These are phyloP conservation scores for Oryza officinalis DNA, from an alignment of 176 grass and related monocot species.

Conservation along the genomic window DNA sequence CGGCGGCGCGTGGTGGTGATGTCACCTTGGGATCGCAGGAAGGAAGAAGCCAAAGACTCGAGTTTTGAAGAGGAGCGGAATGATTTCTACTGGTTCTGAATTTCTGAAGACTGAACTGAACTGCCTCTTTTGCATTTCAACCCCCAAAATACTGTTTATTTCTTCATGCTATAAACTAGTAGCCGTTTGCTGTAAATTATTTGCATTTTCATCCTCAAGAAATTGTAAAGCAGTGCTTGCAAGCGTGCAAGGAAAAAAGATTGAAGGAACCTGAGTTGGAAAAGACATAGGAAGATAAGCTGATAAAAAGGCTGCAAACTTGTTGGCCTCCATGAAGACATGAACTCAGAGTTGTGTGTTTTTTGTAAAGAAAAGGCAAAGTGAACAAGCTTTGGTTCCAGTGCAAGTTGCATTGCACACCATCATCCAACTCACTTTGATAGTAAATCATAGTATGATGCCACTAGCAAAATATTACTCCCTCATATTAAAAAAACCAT, in stretches of 20 bases:
- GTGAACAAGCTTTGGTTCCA: neutral
- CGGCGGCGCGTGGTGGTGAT: constrained; percentile 7
- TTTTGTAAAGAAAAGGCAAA: neutral
- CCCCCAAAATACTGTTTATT: neutral
- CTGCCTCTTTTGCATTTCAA: neutral
- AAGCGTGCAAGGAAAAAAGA: constrained; percentile 10
- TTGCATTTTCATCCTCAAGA: neutral
- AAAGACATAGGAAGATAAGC: constrained; percentile 4
- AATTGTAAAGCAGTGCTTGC: neutral
- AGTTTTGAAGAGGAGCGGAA: constrained; percentile 30
- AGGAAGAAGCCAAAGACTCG: neutral
- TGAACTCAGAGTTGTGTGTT: neutral
- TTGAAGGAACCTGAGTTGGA: neutral
- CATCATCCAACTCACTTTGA: constrained; percentile 16
- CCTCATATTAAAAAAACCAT: neutral
- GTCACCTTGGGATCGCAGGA: constrained; percentile 44
- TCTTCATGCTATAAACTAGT: neutral
- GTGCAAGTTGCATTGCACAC: neutral
- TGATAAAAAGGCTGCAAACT: constrained; percentile 2
- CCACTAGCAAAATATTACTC: neutral
- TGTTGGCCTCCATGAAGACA: constrained; percentile 24
- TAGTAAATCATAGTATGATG: neutral
- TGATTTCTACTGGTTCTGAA: neutral
- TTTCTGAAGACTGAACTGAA: neutral
- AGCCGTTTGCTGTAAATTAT: neutral